Base-by-base conservation (phyloP, 768 basidiomycete species). In the Omphalotus guepiniiformis region DNA sequence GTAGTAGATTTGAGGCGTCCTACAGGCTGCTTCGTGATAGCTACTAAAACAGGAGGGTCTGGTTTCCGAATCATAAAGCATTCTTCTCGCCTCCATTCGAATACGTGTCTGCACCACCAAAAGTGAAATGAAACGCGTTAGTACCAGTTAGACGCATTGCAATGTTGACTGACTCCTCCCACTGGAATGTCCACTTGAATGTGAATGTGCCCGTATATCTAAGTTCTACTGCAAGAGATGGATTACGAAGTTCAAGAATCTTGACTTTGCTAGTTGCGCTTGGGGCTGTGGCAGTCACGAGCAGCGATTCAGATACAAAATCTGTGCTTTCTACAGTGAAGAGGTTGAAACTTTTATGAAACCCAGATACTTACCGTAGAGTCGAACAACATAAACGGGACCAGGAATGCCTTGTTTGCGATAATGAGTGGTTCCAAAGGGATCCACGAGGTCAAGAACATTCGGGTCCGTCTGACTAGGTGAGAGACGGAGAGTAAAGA, bases 21-120 rank as follows among this genome's bases (percentile, higher is more conserved):
- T 3, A 80, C 69, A 2, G 80, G 76, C 50, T 89, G 88, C 58
- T 84, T 88, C 2, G 87, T 88, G 23, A 90, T 73, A 0, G 88
- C 88, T 12, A 93, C 83, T 9, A 91, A 76, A 2, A 93, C 88
- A 3, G 90, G 85, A 6, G 89, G 89, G 54, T 93, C 89, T 8
- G 89, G 90, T 60, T 91, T 91, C 16, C 89, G 79, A 32, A 91
- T 62, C 63, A 92, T 79, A 63, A 74, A 91, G 63, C 88, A 91
- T 54, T 85, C 84, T 58, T 90, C 88, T 32, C 85, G 76, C 58
- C 80, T 86, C 89, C 90, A 93, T 58, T 91, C 89, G 51, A 88
- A 90, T 32, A 84, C 80, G 51, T 91, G 84, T 34, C 89, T 92
- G 56, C 21, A 35, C 25, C 21, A 13, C 15, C 19, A 16, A 6